These are phyloP conservation scores for Amyloporia xantha DNA, from an alignment of 768 basidiomycete species.

Conservation along the genomic window DNA sequence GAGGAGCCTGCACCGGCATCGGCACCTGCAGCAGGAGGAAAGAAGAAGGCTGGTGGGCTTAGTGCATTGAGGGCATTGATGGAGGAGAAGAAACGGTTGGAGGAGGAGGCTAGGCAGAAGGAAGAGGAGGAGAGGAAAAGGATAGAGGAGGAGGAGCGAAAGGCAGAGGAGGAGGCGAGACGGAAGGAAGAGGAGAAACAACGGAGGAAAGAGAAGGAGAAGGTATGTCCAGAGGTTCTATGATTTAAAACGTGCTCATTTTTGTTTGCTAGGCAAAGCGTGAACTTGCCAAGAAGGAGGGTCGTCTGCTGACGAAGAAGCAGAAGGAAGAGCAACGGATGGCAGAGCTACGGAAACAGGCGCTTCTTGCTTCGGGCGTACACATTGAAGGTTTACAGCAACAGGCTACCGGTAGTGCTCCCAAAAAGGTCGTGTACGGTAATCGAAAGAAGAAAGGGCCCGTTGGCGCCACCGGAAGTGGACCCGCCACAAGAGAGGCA, in stretches of 20 bases:
- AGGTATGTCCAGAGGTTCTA: constrained; percentile 36
- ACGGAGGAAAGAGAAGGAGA: constrained; percentile 82
- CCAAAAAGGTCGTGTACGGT: constrained; percentile 79
- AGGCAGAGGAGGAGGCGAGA: constrained; percentile 67
- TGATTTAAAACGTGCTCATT: constrained; percentile 3
- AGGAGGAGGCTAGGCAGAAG: constrained; percentile 69
- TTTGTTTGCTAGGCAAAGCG: constrained; percentile 60
- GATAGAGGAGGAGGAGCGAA: constrained; percentile 87
- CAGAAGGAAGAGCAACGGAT: constrained; percentile 91
- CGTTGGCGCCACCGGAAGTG: constrained; percentile 8
- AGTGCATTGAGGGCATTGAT: constrained; percentile 83
- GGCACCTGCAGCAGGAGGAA: constrained; percentile 39
- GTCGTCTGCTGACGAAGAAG: constrained; percentile 91
- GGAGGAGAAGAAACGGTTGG: constrained; percentile 84
- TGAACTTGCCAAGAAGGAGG: constrained; percentile 90
- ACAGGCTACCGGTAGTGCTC: constrained; percentile 33
- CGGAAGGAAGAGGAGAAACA: constrained; percentile 79
- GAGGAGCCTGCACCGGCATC: constrained; percentile 51
- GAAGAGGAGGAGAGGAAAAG: constrained; percentile 75
- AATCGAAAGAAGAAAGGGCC: constrained; percentile 57
- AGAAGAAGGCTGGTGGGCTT: constrained; percentile 72
- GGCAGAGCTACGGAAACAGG: constrained; percentile 86
- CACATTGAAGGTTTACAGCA: constrained; percentile 87
- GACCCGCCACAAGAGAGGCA: constrained; percentile 20
- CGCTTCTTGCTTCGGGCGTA: constrained; percentile 83